These are phyloP conservation scores for Sporothrix humicola DNA, from an alignment of 2,329 filamentous ascomycete genomes.

Conservation along the genomic window DNA sequence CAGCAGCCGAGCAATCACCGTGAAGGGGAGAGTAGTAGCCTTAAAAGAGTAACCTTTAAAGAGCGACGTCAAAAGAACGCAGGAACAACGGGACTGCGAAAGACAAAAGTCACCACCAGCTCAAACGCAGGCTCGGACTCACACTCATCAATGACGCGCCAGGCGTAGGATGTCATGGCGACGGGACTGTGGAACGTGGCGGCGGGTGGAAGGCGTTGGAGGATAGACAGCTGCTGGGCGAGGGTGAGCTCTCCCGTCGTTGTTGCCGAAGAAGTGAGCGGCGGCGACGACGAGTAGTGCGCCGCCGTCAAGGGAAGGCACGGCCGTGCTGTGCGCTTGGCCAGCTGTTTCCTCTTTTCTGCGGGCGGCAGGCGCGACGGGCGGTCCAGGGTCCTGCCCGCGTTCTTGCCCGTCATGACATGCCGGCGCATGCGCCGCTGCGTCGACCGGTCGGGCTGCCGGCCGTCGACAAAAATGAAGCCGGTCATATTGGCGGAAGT, in stretches of 20 bases:
- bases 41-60: no score
- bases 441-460: slow-evolving; percentile 16
- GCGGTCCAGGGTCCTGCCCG: neutral
- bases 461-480: slow-evolving; percentile 11
- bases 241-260: neutral
- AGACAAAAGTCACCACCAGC: neutral
- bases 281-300: neutral
- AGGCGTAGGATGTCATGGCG: slow-evolving; percentile 10
- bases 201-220: neutral
- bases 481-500: neutral
- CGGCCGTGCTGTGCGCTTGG: neutral
- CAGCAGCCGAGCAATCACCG: neutral
- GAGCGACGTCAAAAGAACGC: no score
- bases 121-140: no score
- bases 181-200: neutral
- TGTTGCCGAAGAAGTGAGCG: neutral
- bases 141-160: slow-evolving; percentile 12
- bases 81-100: no score
- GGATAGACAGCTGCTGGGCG: neutral
- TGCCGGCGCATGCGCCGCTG: slow-evolving; percentile 15
- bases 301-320: neutral
- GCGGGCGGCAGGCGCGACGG: neutral
- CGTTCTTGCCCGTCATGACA: slow-evolving; percentile 16
- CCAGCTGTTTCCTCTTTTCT: neutral
- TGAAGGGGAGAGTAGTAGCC: neutral